phyloP scores from a whole-genome alignment of 2,329 filamentous ascomycete species.

The Penicillium sp. region DNA sequence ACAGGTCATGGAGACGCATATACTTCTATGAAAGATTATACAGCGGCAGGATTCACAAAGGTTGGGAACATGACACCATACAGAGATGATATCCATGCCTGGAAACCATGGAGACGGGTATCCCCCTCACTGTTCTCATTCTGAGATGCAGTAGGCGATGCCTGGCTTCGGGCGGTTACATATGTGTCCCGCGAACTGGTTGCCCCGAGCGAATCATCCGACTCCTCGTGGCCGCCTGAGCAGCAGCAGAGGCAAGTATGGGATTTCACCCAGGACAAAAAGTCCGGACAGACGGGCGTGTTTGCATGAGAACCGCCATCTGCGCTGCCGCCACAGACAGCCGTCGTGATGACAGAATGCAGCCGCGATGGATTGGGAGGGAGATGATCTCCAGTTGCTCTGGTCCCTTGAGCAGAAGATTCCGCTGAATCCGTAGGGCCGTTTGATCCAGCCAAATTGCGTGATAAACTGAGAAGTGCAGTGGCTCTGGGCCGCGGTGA shows the following conservation, averaged over 20 bases:
- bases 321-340: neutral
- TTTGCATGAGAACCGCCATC: neutral
- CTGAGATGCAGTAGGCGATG: conserved; percentile 1
- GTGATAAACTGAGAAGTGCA: neutral
- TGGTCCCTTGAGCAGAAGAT: neutral
- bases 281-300: neutral
- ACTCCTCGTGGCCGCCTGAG: neutral
- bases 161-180: conserved; percentile 14
- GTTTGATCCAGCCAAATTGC: neutral
- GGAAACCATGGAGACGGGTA: neutral
- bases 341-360: neutral
- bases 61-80: conserved; percentile 1
- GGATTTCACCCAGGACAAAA: conserved; percentile 6
- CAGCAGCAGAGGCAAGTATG: conserved; percentile 14
- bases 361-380: conserved; percentile 1
- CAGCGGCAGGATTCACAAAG: neutral
- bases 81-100: conserved; percentile 1
- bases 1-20: neutral
- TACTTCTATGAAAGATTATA: neutral
- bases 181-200: conserved; percentile 17
- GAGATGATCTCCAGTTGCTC: neutral
- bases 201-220: conserved; percentile 2
- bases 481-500: neutral
- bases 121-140: neutral
- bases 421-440: neutral